phyloP scores from a whole-genome alignment of 441 rosid species.

The Rhodomyrtus psidioides region DNA sequence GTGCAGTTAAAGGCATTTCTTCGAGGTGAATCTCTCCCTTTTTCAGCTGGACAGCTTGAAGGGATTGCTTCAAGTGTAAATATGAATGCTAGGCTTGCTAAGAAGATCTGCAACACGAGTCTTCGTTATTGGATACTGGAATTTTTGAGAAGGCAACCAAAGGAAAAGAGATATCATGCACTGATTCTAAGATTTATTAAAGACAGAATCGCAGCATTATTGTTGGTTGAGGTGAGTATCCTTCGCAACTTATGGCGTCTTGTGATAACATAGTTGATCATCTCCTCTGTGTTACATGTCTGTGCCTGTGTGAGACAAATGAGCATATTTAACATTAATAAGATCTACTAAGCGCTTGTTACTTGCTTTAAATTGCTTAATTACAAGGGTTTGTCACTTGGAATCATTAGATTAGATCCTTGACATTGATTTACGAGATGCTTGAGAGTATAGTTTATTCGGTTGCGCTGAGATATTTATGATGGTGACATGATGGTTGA shows the following conservation, averaged over 20 bases:
- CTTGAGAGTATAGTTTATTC: not conserved
- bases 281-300: not conserved
- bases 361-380: not conserved
- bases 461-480: not conserved
- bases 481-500: not conserved
- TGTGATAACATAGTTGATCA: not conserved
- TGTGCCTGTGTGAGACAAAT: not conserved
- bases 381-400: not conserved
- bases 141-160: constrained; percentile 70
- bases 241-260: not conserved
- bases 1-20: constrained; percentile 78
- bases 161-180: constrained; percentile 59
- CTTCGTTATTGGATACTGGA: constrained; percentile 91
- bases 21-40: constrained; percentile 74
- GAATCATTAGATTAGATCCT: not conserved
- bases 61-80: constrained; percentile 70
- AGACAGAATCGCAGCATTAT: constrained; percentile 69
- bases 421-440: not conserved
- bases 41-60: constrained; percentile 87
- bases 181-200: constrained; percentile 76
- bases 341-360: not conserved
- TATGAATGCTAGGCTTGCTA: constrained; percentile 52
- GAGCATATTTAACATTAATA: not conserved
- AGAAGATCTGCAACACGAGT: constrained; percentile 51
- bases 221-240: constrained; percentile 68